A percentile compares a stretch with the other conserved stretches of the same genome.
Conservation (phyloP, 2,329 filamentous ascomycete species). For the Epicoccum sorghinum region DNA sequence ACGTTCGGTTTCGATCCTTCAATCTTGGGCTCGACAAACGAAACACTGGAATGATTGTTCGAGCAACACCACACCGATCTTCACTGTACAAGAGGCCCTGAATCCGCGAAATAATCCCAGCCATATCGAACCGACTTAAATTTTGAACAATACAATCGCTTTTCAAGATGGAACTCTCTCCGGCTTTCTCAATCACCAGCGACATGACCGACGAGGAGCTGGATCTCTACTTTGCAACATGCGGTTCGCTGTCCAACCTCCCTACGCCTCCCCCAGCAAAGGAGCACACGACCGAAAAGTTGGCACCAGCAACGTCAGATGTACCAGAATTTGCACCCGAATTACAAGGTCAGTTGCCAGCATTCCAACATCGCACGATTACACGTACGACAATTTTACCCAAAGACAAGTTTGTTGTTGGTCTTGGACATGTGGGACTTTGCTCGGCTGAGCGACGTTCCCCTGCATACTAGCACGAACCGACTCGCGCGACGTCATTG, state of each 20-base stretch:
- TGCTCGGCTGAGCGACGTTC: conserved; percentile 23
- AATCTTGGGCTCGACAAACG: conserved; percentile 9
- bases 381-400: conserved; percentile 24
- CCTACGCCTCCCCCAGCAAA: conserved; percentile 49
- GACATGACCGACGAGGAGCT: conserved; percentile 48
- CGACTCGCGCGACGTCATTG: conserved; percentile 18
- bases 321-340: conserved; percentile 23
- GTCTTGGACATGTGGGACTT: conserved; percentile 17
- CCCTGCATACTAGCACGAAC: conserved; percentile 23
- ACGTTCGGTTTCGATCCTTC: conserved; percentile 10
- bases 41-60: conserved; percentile 22
- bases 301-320: conserved; percentile 14
- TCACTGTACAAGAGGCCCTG: conserved; percentile 13
- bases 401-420: conserved; percentile 24
- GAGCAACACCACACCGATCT: conserved; percentile 17
- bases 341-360: conserved; percentile 39
- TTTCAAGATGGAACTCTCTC: conserved; percentile 35
- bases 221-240: conserved; percentile 48
- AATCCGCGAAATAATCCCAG: background rate
- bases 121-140: background rate
- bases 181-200: conserved; percentile 33
- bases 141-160: background rate
- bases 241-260: conserved; percentile 47
- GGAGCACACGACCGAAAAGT: conserved; percentile 22
- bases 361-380: conserved; percentile 9